Conservation (phyloP, 2,329 filamentous ascomycete genomes). For the Didymella arachidicola region DNA sequence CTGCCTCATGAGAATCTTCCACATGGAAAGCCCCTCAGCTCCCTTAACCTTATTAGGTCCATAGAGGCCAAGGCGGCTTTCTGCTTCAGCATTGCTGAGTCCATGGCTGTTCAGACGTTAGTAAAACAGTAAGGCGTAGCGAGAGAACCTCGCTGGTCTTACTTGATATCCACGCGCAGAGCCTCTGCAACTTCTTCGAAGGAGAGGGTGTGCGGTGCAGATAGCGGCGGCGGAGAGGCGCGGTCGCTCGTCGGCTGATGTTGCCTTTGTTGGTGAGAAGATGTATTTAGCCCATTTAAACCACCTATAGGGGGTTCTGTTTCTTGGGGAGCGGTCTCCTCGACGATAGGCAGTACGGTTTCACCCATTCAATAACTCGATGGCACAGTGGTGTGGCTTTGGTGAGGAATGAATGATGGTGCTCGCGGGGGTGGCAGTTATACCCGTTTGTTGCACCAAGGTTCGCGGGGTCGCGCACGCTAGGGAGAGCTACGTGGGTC, state of each 20-base stretch:
- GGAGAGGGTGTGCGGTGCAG: slow-evolving; percentile 49
- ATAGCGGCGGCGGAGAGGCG: slow-evolving; percentile 33
- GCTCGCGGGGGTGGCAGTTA: slow-evolving; percentile 42
- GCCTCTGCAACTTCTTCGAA: slow-evolving; percentile 46
- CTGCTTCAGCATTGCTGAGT: slow-evolving; percentile 68
- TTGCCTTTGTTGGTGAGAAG: slow-evolving; percentile 31
- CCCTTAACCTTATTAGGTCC: slow-evolving; percentile 76
- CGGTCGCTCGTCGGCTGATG: slow-evolving; percentile 34
- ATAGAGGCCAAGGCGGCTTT: slow-evolving; percentile 69
- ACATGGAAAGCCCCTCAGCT: slow-evolving; percentile 74
- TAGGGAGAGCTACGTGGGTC: slow-evolving; percentile 41
- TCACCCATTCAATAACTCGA: slow-evolving; percentile 54
- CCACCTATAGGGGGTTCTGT: slow-evolving; percentile 55
- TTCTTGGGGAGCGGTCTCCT: slow-evolving; percentile 51
- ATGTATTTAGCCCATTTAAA: slow-evolving; percentile 43
- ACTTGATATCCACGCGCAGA: slow-evolving; percentile 49
- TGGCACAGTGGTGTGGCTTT: slow-evolving; percentile 46
- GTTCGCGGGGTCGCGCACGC: slow-evolving; percentile 43
- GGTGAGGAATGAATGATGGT: slow-evolving; percentile 31
- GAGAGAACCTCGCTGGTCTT: slow-evolving; percentile 16
- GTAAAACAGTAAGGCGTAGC: slow-evolving; percentile 13
- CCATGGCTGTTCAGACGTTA: slow-evolving; percentile 59
- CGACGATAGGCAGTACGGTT: slow-evolving; percentile 50
- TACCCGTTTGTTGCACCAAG: slow-evolving; percentile 36
- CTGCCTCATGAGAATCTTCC: slow-evolving; percentile 79